Conservation (phyloP, 192 early-diverging fungal genomes). For the Coemansia sp. region DNA sequence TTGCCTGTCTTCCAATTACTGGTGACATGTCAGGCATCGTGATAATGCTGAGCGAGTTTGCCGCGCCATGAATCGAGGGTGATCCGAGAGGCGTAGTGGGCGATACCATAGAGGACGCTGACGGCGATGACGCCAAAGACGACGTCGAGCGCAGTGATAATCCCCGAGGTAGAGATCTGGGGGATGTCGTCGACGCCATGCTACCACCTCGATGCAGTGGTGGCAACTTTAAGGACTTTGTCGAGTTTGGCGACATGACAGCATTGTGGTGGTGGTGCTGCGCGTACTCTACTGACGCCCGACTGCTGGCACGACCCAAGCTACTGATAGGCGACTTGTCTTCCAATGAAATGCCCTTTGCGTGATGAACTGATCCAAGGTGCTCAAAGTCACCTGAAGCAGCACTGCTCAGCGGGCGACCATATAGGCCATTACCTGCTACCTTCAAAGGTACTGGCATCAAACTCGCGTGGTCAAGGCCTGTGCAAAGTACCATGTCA, state of each 20-base stretch:
- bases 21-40: conserved; percentile 12
- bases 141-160: conserved; percentile 33
- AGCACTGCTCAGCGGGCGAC: background rate
- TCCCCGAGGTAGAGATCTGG: conserved; percentile 36
- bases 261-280: background rate
- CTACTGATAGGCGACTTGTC: conserved; percentile 10
- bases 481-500: background rate
- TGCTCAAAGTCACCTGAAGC: background rate
- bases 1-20: background rate
- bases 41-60: conserved; percentile 22
- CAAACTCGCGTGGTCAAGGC: background rate
- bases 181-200: conserved; percentile 24
- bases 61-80: conserved; percentile 17
- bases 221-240: background rate
- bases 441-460: conserved; percentile 1
- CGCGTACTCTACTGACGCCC: background rate
- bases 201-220: conserved; percentile 16
- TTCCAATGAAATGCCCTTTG: background rate
- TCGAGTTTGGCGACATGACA: background rate
- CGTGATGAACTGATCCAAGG: background rate
- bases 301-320: conserved; percentile 11
- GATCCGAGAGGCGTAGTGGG: conserved; percentile 30
- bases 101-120: conserved; percentile 24
- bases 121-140: conserved; percentile 35
- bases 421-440: background rate